Percentiles rank a stretch among this genome's conserved stretches.
Conservation (phyloP, 768 basidiomycete species). For the Boletales sp. region DNA sequence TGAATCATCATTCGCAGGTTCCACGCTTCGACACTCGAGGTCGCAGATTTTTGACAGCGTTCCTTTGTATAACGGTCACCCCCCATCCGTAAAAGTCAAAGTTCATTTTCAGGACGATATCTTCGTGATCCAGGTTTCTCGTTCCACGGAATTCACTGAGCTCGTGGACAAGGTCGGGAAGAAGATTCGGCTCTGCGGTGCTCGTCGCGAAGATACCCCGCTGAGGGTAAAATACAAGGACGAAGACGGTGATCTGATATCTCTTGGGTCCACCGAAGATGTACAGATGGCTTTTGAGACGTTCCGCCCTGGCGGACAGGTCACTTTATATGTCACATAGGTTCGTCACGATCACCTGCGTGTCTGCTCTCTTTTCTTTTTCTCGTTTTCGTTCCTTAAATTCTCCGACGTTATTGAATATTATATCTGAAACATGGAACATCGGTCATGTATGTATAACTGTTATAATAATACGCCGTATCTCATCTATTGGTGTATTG, state of each 20-base stretch:
- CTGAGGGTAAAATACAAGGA: slow-evolving; percentile 86
- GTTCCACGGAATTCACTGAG: slow-evolving; percentile 73
- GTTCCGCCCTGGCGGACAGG: slow-evolving; percentile 74
- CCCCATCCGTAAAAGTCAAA: slow-evolving; percentile 78
- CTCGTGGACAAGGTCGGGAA: slow-evolving; percentile 86
- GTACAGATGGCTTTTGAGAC: slow-evolving; percentile 93
- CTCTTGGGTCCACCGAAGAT: slow-evolving; percentile 86
- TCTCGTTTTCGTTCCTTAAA: slow-evolving; percentile 11
- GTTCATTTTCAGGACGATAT: slow-evolving; percentile 94
- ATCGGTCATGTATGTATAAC: too few relatives aligned
- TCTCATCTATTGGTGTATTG: neutral
- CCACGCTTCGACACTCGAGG: slow-evolving; percentile 51
- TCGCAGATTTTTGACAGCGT: slow-evolving; percentile 51
- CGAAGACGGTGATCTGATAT: slow-evolving; percentile 90
- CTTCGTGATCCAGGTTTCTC: slow-evolving; percentile 88
- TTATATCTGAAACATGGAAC: slow-evolving; percentile 15
- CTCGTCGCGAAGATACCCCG: slow-evolving; percentile 73
- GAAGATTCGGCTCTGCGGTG: slow-evolving; percentile 91
- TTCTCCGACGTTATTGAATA: slow-evolving; percentile 18
- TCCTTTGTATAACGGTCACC: slow-evolving; percentile 27
- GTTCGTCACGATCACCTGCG: neutral
- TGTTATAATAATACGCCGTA: neutral
- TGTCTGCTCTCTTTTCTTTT: neutral
- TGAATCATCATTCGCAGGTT: slow-evolving; percentile 69
- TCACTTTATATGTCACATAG: slow-evolving; percentile 78